Percentiles rank a stretch among this genome's conserved stretches.
phyloP scores from a whole-genome alignment of 805 yeast genomes.

The Cyberlindnera xylosilytica region DNA sequence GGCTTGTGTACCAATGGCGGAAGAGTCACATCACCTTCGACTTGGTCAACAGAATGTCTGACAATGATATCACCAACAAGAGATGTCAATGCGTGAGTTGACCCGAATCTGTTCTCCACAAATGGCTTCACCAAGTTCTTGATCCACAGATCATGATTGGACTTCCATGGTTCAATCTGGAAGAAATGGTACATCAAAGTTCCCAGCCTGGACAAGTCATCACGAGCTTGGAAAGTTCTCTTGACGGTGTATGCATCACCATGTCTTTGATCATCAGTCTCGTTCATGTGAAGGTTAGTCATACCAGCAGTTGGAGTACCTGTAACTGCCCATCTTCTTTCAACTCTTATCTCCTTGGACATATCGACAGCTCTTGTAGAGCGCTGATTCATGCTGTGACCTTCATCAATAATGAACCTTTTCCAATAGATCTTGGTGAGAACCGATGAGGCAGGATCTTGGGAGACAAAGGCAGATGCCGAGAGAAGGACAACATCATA shows the following conservation, averaged over 20 bases:
- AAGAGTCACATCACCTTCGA: slow-evolving; percentile 51
- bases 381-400: slow-evolving; percentile 59
- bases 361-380: slow-evolving; percentile 46
- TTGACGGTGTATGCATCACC: slow-evolving; percentile 41
- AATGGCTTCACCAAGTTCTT: slow-evolving; percentile 47
- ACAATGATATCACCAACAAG: slow-evolving; percentile 49
- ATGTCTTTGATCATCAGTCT: slow-evolving; percentile 11
- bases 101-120: slow-evolving; percentile 35
- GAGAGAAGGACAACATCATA: slow-evolving; percentile 55
- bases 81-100: slow-evolving; percentile 38
- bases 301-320: slow-evolving; percentile 77
- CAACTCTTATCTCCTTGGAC: slow-evolving; percentile 48
- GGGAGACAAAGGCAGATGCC: slow-evolving; percentile 41
- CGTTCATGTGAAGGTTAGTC: slow-evolving; percentile 48
- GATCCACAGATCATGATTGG: slow-evolving; percentile 46
- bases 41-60: slow-evolving; percentile 52
- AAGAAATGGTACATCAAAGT: slow-evolving; percentile 49
- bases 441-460: slow-evolving; percentile 32
- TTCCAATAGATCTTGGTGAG: slow-evolving; percentile 57
- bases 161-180: slow-evolving; percentile 55
- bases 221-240: slow-evolving; percentile 46
- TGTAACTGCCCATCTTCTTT: slow-evolving; percentile 70
- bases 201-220: slow-evolving; percentile 55
- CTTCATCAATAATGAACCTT: slow-evolving; percentile 71
- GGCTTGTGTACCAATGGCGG: slow-evolving; percentile 61